Conservation (phyloP, 2,329 filamentous ascomycete species). For the Ceratocystiopsis minuta region DNA sequence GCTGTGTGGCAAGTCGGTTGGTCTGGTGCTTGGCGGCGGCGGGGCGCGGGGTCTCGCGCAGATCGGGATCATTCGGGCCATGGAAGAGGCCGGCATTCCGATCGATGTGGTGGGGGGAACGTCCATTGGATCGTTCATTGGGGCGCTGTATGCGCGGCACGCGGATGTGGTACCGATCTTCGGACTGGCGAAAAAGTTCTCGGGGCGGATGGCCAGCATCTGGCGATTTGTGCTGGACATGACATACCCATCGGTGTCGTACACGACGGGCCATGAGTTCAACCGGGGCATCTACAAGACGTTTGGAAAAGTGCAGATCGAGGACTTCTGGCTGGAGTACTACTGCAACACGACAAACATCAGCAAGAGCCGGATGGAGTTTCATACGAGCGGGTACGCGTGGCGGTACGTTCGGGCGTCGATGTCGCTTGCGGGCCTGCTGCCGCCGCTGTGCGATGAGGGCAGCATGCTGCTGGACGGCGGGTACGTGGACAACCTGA, state of each 20-base stretch:
- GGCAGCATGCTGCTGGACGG: constrained; percentile 93
- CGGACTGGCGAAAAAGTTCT: constrained; percentile 89
- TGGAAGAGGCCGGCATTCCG: constrained; percentile 91
- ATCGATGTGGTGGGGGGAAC: constrained; percentile 93
- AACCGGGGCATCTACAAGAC: constrained; percentile 98
- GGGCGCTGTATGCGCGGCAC: constrained; percentile 85
- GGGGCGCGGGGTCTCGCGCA: constrained; percentile 85
- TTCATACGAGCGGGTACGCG: constrained; percentile 89
- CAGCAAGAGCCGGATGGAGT: constrained; percentile 77
- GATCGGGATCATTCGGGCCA: constrained; percentile 79
- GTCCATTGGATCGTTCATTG: constrained; percentile 90
- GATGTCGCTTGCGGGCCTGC: constrained; percentile 84
- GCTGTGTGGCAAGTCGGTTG: constrained; percentile 85
- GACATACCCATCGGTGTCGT: constrained; percentile 90
- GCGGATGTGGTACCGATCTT: constrained; percentile 96
- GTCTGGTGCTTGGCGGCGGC: constrained; percentile 82
- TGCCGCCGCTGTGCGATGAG: constrained; percentile 90
- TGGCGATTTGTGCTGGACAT: constrained; percentile 96
- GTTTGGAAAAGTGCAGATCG: constrained; percentile 90
- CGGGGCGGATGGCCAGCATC: constrained; percentile 95
- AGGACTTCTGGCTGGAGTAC: constrained; percentile 97
- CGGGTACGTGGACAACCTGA: constrained; percentile 93
- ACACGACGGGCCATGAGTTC: constrained; percentile 97
- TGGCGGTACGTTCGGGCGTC: constrained; percentile 95
- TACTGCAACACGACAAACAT: constrained; percentile 99